phyloP scores from a whole-genome alignment of 2,329 filamentous ascomycete genomes.

The Pezicula carpinea region DNA sequence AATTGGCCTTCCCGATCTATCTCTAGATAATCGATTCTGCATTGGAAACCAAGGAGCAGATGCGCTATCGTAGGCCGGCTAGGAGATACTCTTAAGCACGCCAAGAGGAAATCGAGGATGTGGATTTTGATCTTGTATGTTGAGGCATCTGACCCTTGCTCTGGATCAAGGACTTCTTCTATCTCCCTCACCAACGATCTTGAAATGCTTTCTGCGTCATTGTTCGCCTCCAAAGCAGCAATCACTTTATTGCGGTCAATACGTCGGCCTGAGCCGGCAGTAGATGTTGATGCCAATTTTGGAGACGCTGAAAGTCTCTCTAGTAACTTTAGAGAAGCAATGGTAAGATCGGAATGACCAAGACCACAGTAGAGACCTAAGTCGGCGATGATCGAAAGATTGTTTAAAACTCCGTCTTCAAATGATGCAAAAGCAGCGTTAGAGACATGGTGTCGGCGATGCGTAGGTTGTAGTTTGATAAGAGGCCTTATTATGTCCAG shows the following conservation, averaged over 20 bases:
- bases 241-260: slow-evolving; percentile 75
- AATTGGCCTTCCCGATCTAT: slow-evolving; percentile 68
- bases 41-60: slow-evolving; percentile 81
- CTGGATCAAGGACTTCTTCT: slow-evolving; percentile 65
- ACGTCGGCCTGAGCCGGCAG: slow-evolving; percentile 16
- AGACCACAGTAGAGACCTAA: slow-evolving; percentile 84
- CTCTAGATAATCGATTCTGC: slow-evolving; percentile 64
- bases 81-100: slow-evolving; percentile 70
- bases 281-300: slow-evolving; percentile 38
- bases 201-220: slow-evolving; percentile 75
- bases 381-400: slow-evolving; percentile 73
- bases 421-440: slow-evolving; percentile 81
- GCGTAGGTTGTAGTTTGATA: slow-evolving; percentile 60
- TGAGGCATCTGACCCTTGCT: slow-evolving; percentile 62
- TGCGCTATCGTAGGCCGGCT: slow-evolving; percentile 85
- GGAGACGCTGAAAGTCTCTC: slow-evolving; percentile 82
- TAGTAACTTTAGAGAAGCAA: slow-evolving; percentile 75
- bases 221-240: slow-evolving; percentile 78
- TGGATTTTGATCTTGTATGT: slow-evolving; percentile 79
- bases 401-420: slow-evolving; percentile 83
- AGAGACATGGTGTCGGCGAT: slow-evolving; percentile 57
- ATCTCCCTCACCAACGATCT: slow-evolving; percentile 68
- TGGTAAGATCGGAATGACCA: slow-evolving; percentile 73
- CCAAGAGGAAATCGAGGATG: slow-evolving; percentile 80
- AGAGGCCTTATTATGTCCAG: slow-evolving; percentile 80